phyloP scores from a whole-genome alignment of 2,329 filamentous ascomycete genomes.

The Hortaea werneckii region DNA sequence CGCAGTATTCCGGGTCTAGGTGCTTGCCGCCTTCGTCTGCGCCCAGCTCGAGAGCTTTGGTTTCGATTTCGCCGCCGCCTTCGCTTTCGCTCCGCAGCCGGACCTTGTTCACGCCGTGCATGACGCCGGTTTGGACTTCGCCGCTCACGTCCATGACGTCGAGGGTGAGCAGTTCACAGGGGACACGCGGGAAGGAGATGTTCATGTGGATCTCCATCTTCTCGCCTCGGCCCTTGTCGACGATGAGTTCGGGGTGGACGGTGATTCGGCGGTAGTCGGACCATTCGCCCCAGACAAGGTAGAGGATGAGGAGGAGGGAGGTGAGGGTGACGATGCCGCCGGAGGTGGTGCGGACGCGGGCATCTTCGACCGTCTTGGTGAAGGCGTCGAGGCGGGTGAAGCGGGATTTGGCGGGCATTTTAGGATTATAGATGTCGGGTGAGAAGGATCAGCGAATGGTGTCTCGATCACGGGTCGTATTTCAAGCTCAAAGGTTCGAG shows the following conservation, averaged over 20 bases:
- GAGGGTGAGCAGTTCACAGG: conserved; percentile 89
- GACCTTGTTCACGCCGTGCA: conserved; percentile 87
- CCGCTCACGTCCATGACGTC: conserved; percentile 99
- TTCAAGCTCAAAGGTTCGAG: too few relatives aligned
- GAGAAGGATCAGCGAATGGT: too few relatives aligned
- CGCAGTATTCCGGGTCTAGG: conserved; percentile 86
- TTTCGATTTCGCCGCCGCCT: conserved; percentile 66
- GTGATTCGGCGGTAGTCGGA: conserved; percentile 76
- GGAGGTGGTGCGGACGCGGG: conserved; percentile 86
- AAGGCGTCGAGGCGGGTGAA: conserved; percentile 97
- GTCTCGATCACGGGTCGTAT: not conserved
- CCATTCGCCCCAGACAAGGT: conserved; percentile 92
- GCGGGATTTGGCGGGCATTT: conserved; percentile 81
- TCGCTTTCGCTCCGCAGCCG: conserved; percentile 62
- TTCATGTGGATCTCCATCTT: conserved; percentile 99
- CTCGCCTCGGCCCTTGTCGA: conserved; percentile 94
- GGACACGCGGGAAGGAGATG: conserved; percentile 85
- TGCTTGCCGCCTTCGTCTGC: conserved; percentile 55
- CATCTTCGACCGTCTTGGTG: conserved; percentile 98
- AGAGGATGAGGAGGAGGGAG: conserved; percentile 79
- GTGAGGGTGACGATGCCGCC: conserved; percentile 90
- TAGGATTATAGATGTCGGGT: too few relatives aligned
- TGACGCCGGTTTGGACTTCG: conserved; percentile 88
- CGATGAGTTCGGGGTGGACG: conserved; percentile 84
- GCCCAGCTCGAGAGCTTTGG: conserved; percentile 60